A percentile compares a stretch with the other conserved stretches of the same genome.
These are phyloP conservation scores for Filobasidium wieringae DNA, from an alignment of 768 basidiomycete genomes.

Conservation along the genomic window DNA sequence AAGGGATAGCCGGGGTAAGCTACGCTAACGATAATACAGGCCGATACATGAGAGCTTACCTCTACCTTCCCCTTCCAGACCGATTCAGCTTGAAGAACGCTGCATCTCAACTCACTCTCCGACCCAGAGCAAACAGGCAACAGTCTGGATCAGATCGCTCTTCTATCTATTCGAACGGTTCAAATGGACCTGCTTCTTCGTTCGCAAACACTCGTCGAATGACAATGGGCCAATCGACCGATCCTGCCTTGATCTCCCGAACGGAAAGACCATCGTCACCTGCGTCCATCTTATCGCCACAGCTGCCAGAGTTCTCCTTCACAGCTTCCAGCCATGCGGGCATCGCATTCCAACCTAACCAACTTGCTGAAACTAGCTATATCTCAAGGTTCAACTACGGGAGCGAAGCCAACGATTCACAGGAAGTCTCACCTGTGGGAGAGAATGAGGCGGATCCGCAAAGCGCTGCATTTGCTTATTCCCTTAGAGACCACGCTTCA, in stretches of 20 bases:
- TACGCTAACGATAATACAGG: no score
- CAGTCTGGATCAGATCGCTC: background rate
- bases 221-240: background rate
- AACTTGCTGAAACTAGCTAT: background rate
- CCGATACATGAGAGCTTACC: background rate
- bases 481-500: background rate
- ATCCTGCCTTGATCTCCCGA: background rate
- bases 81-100: slow-evolving; percentile 2
- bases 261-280: background rate
- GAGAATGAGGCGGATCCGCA: background rate
- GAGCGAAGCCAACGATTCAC: background rate
- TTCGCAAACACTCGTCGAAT: background rate
- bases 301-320: slow-evolving; percentile 12
- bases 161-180: background rate
- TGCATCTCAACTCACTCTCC: slow-evolving; percentile 1
- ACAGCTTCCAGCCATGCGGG: slow-evolving; percentile 4
- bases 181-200: background rate
- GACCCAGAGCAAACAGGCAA: background rate
- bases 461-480: background rate
- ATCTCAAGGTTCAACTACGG: background rate
- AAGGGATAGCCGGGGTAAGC: background rate
- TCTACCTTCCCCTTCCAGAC: background rate
- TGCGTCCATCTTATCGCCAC: background rate
- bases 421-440: background rate
- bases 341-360: slow-evolving; percentile 4